Conservation (phyloP, 1,139 yeast species). For the Saccharomyces pastorianus region DNA sequence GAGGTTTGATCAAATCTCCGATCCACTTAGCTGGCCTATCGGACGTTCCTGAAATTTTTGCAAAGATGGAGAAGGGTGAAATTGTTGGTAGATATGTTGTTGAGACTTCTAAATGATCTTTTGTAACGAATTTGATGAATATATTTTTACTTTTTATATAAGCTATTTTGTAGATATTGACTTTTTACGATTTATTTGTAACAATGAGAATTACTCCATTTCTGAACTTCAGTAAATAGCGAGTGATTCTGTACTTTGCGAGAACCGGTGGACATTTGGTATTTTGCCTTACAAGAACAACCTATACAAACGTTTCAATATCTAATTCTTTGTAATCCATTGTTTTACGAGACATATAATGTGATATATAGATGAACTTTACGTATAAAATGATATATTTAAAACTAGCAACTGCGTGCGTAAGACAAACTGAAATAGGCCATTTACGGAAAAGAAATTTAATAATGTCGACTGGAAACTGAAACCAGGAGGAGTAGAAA, state of each 20-base stretch:
- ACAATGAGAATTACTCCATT: not conserved
- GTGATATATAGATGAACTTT: no score
- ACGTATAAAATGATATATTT: not conserved
- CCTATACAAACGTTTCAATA: not conserved
- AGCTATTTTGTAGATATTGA: not conserved
- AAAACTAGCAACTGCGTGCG: not conserved
- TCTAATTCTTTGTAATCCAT: not conserved
- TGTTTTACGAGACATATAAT: not conserved
- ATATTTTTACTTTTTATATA: not conserved
- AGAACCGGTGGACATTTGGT: not conserved
- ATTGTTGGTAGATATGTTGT: slow-evolving; percentile 59
- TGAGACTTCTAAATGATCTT: slow-evolving; percentile 38
- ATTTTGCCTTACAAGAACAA: not conserved
- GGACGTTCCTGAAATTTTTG: slow-evolving; percentile 46
- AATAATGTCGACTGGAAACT: not conserved
- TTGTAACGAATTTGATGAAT: not conserved
- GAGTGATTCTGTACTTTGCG: not conserved
- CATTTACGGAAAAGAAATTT: not conserved
- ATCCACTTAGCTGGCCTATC: slow-evolving; percentile 53
- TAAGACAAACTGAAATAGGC: not conserved
- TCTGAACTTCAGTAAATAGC: no score
- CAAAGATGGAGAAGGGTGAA: slow-evolving; percentile 53
- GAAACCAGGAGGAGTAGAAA: not conserved
- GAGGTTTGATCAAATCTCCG: slow-evolving; percentile 58
- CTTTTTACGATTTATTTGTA: not conserved